These are phyloP conservation scores for Quambalaria eucalypti DNA, from an alignment of 1,284 basidiomycete species.

Conservation along the genomic window DNA sequence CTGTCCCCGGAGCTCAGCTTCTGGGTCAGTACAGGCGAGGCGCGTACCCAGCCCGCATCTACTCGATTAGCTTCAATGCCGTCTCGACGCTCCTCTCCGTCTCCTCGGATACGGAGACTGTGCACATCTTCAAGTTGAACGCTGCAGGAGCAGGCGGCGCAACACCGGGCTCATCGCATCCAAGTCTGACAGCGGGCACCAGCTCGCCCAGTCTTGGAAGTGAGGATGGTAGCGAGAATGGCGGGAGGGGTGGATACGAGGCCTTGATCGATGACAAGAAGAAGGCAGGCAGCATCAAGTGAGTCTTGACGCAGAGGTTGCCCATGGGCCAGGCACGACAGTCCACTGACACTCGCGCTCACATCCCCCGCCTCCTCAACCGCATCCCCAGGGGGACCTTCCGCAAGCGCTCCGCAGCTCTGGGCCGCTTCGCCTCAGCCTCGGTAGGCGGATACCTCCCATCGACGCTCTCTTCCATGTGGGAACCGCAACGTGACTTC, in stretches of 20 bases:
- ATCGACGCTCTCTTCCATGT: conserved; percentile 82
- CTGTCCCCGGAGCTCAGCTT: conserved; percentile 80
- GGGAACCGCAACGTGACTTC: conserved; percentile 93
- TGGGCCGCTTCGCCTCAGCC: conserved; percentile 10
- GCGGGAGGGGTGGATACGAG: conserved; percentile 43
- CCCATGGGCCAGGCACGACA: not conserved
- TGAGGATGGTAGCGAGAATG: conserved; percentile 10
- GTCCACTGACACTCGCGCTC: not conserved
- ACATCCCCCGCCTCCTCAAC: not conserved
- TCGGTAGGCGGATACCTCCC: conserved; percentile 85
- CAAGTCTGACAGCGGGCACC: not conserved
- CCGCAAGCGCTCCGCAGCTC: conserved; percentile 57
- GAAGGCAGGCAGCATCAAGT: conserved; percentile 15
- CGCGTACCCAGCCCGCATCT: conserved; percentile 74
- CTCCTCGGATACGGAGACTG: conserved; percentile 84
- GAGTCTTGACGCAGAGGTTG: not conserved
- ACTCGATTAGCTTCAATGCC: conserved; percentile 83
- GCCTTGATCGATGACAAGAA: conserved; percentile 46
- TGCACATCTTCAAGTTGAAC: conserved; percentile 86
- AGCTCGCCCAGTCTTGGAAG: conserved; percentile 7
- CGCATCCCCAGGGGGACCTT: conserved; percentile 8
- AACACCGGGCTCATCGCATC: conserved; percentile 2
- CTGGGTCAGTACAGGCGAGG: conserved; percentile 90
- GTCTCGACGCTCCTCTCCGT: conserved; percentile 77
- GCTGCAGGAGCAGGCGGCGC: conserved; percentile 12